Percentiles rank a stretch among this genome's conserved stretches.
Evolutionary conservation across 805 yeast species (phyloP).

Genomic region (Teunomyces stri): DNA sequence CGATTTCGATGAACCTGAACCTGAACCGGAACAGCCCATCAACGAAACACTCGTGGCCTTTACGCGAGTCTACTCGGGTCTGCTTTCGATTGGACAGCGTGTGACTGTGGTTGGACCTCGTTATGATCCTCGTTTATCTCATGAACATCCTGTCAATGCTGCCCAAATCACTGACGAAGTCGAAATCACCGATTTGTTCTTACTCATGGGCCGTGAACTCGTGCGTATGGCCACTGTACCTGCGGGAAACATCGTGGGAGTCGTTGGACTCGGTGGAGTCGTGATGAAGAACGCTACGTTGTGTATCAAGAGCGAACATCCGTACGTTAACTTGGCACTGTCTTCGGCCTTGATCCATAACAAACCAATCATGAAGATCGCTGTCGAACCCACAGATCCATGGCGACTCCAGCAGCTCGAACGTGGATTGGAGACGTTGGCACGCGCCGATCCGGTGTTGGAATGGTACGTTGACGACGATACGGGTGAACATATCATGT

Average conservation of each 20-base stretch:
- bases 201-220: conserved; percentile 91
- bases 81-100: conserved; percentile 69
- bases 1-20: conserved; percentile 32
- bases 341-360: conserved; percentile 50
- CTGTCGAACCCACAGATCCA: conserved; percentile 89
- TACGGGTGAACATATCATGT: conserved; percentile 88
- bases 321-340: conserved; percentile 61
- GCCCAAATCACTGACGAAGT: conserved; percentile 21
- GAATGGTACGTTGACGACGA: conserved; percentile 77
- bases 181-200: conserved; percentile 64
- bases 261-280: conserved; percentile 83
- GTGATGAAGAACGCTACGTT: conserved; percentile 86
- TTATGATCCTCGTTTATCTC: conserved; percentile 55
- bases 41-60: conserved; percentile 81
- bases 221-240: conserved; percentile 78
- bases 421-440: conserved; percentile 71
- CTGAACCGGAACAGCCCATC: conserved; percentile 43
- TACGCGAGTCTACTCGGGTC: conserved; percentile 86
- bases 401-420: conserved; percentile 70
- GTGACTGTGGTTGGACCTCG: conserved; percentile 82
- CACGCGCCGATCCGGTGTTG: conserved; percentile 93
- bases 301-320: conserved; percentile 53
- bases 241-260: conserved; percentile 93
- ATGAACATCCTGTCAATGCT: no score
- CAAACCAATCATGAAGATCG: conserved; percentile 93